Conservation (phyloP, 139 green algal genomes). For the Pseudopediastrum boryanum region DNA sequence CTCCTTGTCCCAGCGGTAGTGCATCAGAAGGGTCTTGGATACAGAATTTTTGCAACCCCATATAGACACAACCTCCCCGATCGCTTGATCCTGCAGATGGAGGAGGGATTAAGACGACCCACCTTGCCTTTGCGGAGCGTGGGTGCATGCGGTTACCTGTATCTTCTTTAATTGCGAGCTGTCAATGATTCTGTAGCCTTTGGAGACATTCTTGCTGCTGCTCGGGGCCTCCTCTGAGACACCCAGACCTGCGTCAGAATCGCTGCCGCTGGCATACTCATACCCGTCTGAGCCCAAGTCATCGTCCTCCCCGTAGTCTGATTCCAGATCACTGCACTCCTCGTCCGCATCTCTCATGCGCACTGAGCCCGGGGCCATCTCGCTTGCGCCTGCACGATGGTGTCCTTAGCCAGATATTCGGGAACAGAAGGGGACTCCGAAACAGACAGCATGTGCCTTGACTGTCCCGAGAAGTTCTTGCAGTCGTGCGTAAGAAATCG, state of each 20-base stretch:
- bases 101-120: background rate
- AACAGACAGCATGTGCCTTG: too few relatives aligned
- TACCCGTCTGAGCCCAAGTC: constrained; percentile 14
- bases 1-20: constrained; percentile 77
- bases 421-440: too few relatives aligned
- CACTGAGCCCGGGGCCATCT: constrained; percentile 14
- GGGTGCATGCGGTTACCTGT: constrained; percentile 17
- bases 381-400: constrained; percentile 9
- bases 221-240: background rate
- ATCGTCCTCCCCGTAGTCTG: constrained; percentile 28
- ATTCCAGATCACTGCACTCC: background rate
- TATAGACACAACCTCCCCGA: constrained; percentile 63
- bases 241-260: constrained; percentile 14
- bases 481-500: too few relatives aligned
- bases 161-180: constrained; percentile 36
- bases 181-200: constrained; percentile 14
- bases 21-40: constrained; percentile 75
- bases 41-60: constrained; percentile 59
- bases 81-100: constrained; percentile 58
- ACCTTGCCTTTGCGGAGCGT: background rate
- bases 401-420: too few relatives aligned
- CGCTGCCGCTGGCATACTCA: constrained; percentile 7
- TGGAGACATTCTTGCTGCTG: background rate
- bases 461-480: too few relatives aligned
- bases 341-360: constrained; percentile 27